Base-by-base conservation (phyloP, 306 rosid species). In the Bauhinia variegata region DNA sequence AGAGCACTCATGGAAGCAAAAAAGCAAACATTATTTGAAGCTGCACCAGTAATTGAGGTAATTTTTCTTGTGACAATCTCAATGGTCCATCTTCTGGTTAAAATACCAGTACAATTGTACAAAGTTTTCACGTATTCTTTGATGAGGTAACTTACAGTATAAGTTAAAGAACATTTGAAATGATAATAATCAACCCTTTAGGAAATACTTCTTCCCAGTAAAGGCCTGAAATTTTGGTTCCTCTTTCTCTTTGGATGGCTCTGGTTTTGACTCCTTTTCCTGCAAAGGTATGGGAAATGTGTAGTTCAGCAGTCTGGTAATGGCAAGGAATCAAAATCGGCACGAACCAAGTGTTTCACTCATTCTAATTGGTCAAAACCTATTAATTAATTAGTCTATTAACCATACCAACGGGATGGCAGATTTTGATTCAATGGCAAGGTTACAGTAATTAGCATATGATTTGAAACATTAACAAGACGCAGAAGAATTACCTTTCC, bases 191-290 rank as follows among this genome's bases (percentile, higher is more conserved):
- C 84, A 92, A n/a, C n/a, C 77, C 75, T 96, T 80, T 59, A 95
- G 76, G 0, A 97, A 95, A 75, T 88, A 88, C 81, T 87, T 88
- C 84, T 85, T 95, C 75, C 99, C 99, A 0, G 92, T 14, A 64
- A 95, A 95, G 43, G 99, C 70, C 84, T 86, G 84, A 66, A 95
- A 95, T 68, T 85, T 95, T 2, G 87, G 73, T 37, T 88, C 96
- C 46, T 77, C 85, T 43, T 86, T 84, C 85, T 84, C 83, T 71
- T 79, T 83, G 0, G 91, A 57, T 41, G 83, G 74, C 82, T 92
- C 96, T 76, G 68, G 78, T 73, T 86, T 87, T n/a, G 83, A 6
- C 66, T 87, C 96, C 64, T 84, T 88, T 42, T 82, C 96, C 96
- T 89, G 82, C 77, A 71, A 59, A 33, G 61, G 54, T 10, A 51